These are phyloP conservation scores for Ceratocystis cubensis DNA, from an alignment of 2,329 filamentous ascomycete species.

Conservation along the genomic window DNA sequence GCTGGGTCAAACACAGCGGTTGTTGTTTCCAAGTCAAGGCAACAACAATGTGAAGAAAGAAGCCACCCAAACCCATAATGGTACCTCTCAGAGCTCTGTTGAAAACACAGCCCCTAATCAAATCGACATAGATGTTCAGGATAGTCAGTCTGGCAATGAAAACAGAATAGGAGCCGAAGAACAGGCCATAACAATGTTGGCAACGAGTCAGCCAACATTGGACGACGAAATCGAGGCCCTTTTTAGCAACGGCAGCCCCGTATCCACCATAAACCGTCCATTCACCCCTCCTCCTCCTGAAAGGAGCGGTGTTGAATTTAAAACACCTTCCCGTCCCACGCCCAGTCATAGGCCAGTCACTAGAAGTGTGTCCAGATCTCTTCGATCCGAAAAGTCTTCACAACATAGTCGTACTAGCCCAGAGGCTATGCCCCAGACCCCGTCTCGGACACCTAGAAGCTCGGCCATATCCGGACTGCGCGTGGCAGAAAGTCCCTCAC, in stretches of 20 bases:
- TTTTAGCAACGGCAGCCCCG: conserved; percentile 53
- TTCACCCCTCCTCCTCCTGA: conserved; percentile 39
- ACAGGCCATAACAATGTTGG: neutral
- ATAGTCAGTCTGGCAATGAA: neutral
- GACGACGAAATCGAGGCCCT: conserved; percentile 44
- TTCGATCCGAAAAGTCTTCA: conserved; percentile 36
- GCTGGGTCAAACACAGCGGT: conserved; percentile 48
- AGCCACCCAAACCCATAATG: neutral
- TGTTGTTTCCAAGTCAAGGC: conserved; percentile 53
- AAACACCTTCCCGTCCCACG: conserved; percentile 51
- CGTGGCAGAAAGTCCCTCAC: conserved; percentile 27
- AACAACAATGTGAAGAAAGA: neutral
- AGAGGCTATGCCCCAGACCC: conserved; percentile 34
- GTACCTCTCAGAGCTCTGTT: neutral
- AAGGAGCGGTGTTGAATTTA: conserved; percentile 38
- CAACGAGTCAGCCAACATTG: neutral
- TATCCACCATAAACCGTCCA: conserved; percentile 28
- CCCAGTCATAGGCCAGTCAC: conserved; percentile 50
- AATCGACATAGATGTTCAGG: neutral
- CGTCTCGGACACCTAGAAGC: conserved; percentile 34
- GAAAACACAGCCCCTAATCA: neutral
- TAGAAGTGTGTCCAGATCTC: conserved; percentile 46
- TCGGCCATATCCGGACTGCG: conserved; percentile 24
- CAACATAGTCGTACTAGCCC: conserved; percentile 34
- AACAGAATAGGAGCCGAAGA: neutral